Evolutionary conservation across 2,329 filamentous ascomycete genomes (phyloP), one percentile per base, ranked within the genome.

Genomic region (Pseudogymnoascus destructans): DNA sequence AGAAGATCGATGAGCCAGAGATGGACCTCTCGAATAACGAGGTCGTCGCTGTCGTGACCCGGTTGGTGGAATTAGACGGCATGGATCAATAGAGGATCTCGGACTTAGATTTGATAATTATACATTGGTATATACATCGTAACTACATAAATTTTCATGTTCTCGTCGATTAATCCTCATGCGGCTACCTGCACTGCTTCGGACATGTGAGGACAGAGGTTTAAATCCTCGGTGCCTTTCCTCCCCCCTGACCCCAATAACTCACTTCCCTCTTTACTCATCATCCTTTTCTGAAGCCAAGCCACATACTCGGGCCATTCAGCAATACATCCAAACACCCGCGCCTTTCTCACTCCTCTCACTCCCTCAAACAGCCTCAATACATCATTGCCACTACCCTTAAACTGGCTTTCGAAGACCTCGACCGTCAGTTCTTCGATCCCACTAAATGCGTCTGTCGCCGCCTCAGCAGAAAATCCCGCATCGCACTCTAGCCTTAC

Each of bases 21-120:
- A 69, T 79, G 59, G 80, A 83, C 49, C 68, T 84, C 33, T 73
- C 73, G 59, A 73, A 77, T 46, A 79, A 77, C 59, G 83, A 86
- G 65, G 83, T 96, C 23, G 86, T 97, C 60, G 80, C 78, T 66
- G 73, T 88, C 62, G 91, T 95, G 58, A 81, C 83, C 64, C 84
- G 81, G 72, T 75, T 97, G 72, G 86, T 97, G 65, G 89, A 95
- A 72, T 78, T 95, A 66, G 90, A 97, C 74, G 93, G 93, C 1
- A 72, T 95, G 72, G 89, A 95, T 66, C 68, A 70, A 57, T 70
- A 57, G 55, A 58, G n/a, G 19, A 13, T 15, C 11, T 17, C 15
- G 11, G 33, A n/a, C 30, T 17, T 35, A 38, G 11, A 23, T 23
- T 52, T 30, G 46, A 52, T 19, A 52, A 52, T 13, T 52, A 52